phyloP scores from a whole-genome alignment of 1,284 basidiomycete genomes.

The Agaricales sp. region DNA sequence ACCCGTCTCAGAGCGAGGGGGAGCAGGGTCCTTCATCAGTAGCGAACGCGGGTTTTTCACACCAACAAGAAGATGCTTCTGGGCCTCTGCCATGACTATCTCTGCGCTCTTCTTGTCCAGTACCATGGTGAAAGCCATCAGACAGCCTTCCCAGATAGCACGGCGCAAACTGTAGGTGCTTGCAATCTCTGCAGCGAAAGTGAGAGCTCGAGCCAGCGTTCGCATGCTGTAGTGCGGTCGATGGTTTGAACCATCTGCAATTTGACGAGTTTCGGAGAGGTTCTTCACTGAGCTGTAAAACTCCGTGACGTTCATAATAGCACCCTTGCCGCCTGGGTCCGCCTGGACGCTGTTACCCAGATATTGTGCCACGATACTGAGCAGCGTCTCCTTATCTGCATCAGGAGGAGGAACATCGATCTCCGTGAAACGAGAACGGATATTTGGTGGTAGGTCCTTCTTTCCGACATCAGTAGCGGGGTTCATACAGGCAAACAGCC shows the following conservation, averaged over 20 bases:
- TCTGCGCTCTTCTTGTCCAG: conserved; percentile 71
- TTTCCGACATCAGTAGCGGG: conserved; percentile 99
- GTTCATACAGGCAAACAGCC: conserved; percentile 99
- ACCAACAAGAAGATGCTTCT: conserved; percentile 73
- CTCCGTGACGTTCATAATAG: conserved; percentile 86
- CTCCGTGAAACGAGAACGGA: conserved; percentile 91
- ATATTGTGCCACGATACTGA: conserved; percentile 86
- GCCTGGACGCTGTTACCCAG: conserved; percentile 78
- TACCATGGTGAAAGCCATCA: conserved; percentile 98
- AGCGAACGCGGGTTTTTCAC: conserved; percentile 78
- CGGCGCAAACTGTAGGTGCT: conserved; percentile 74
- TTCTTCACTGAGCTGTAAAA: conserved; percentile 82
- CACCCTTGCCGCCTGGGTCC: conserved; percentile 58
- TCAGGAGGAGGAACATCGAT: conserved; percentile 93
- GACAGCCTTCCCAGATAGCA: conserved; percentile 90
- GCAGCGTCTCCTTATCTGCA: conserved; percentile 82
- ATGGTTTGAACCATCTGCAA: conserved; percentile 92
- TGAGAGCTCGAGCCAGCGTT: conserved; percentile 86
- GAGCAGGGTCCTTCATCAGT: conserved; percentile 55
- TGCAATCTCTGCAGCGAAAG: conserved; percentile 82
- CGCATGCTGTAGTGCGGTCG: conserved; percentile 98
- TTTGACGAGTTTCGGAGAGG: conserved; percentile 70
- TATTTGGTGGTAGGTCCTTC: conserved; percentile 87
- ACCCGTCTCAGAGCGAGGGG: conserved; percentile 35
- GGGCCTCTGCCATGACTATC: conserved; percentile 61